phyloP scores from a whole-genome alignment of 2,329 filamentous ascomycete genomes.

The Fusarium citri region DNA sequence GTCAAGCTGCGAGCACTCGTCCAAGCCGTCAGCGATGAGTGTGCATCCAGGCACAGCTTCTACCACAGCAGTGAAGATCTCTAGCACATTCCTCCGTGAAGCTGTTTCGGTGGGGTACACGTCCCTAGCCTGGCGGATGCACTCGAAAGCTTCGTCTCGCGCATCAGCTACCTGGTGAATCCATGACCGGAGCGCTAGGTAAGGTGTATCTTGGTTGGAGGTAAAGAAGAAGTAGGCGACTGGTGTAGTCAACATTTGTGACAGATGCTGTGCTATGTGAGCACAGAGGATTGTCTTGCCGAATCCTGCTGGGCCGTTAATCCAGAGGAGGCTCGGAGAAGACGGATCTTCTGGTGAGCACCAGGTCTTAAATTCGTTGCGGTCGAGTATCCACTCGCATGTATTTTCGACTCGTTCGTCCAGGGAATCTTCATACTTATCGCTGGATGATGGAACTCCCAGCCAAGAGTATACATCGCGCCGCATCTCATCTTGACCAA shows the following conservation, averaged over 20 bases:
- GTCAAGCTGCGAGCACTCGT: constrained; percentile 46
- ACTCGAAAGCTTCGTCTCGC: not conserved
- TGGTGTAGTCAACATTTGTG: fast-evolving
- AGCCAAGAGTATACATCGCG: not conserved
- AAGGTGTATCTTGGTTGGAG: constrained; percentile 45
- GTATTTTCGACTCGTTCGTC: not conserved
- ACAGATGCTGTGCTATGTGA: constrained; percentile 44
- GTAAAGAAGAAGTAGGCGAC: constrained; percentile 52
- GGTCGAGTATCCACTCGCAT: not conserved
- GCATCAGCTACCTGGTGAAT: fast-evolving
- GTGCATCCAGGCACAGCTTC: constrained; percentile 26
- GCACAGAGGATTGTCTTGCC: constrained; percentile 52
- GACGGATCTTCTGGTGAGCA: fast-evolving
- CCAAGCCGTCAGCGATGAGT: constrained; percentile 51
- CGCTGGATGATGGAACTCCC: fast-evolving
- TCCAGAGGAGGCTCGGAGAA: not conserved
- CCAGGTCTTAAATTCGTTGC: fast-evolving
- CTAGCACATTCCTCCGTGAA: constrained; percentile 27
- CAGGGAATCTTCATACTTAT: not conserved
- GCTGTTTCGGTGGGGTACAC: constrained; percentile 37
- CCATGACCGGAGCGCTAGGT: constrained; percentile 48
- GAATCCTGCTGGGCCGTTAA: constrained; percentile 38
- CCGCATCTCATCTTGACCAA: not conserved
- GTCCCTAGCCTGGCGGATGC: not conserved
- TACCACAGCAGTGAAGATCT: constrained; percentile 34